Base-by-base conservation (phyloP, 2,329 filamentous ascomycete species). In the Aspergillus piperis region DNA sequence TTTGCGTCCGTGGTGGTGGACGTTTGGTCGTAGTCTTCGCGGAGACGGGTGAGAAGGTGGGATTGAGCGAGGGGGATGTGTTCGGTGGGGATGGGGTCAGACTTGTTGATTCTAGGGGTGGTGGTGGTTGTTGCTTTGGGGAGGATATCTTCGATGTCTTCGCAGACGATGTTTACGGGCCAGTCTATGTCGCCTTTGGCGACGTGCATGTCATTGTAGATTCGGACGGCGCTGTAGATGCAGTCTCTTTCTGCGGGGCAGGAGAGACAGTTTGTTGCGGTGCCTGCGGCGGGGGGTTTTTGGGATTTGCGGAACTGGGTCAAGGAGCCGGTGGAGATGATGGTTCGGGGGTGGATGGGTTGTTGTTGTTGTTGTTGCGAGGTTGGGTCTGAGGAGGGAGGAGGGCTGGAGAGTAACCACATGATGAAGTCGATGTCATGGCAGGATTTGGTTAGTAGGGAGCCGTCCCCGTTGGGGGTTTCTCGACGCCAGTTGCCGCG, bases 361-460 rank as follows among this genome's bases (percentile, higher is more conserved):
- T 19, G 17, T 19, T 27, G 89, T 84, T 27, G 89, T 84, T 27
- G 25, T 27, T 30, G 27, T 30, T 13, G 3, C 19, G 15, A 36
- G 32, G 11, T 36, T 36, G 62, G 62, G 2, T 39, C 57, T 42
- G 65, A 60, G 1, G 64, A 55, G 68, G 80, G 70, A 0, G 83
- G 75, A 0, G 91, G 90, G 0, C 90, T 91, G 71, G 89, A 94
- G 10, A 98, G 83, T 50, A 98, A 80, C 95, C 95, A 99, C 15
- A 98, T 81, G 4, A 98, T 79, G 59, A 98, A 86, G 72, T 99
- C 95, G 53, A 99, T 90, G 68, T 99, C 95, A 70, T 99, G 95
- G 68, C 95, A 98, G 61, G 91, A 96, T 77, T 98, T 99, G 2
- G 94, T 96, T 30, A 99, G 83, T 1, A 99, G 82, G 1, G 90